Evolutionary conservation across 164 flowering plant genomes (phyloP).

Genomic region (Dillenia suffruticosa): DNA sequence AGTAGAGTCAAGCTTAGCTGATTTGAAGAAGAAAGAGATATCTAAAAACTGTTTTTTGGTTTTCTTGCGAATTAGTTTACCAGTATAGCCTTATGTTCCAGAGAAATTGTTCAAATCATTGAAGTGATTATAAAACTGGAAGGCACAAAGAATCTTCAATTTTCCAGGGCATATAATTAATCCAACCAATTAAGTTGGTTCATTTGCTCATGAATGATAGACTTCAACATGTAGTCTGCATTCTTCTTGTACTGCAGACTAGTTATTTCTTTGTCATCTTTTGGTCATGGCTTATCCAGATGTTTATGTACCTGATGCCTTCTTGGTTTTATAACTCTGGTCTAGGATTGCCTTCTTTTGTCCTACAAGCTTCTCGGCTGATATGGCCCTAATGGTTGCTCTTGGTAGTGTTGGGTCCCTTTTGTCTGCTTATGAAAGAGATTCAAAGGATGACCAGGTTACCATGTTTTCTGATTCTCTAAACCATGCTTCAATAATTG

Average conservation of each 20-base stretch:
- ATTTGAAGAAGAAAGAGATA: constrained; percentile 91
- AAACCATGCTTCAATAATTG: constrained; percentile 94
- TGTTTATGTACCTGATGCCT: constrained; percentile 10
- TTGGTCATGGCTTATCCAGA: neutral
- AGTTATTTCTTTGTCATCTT: neutral
- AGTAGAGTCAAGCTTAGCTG: constrained; percentile 74
- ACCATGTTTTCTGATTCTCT: constrained; percentile 92
- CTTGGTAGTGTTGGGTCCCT: constrained; percentile 72
- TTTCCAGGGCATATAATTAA: too few species aligned
- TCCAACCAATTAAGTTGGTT: too few species aligned
- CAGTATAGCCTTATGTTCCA: neutral
- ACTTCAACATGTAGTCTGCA: too few species aligned
- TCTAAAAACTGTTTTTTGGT: neutral
- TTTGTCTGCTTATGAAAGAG: constrained; percentile 37
- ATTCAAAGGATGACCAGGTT: constrained; percentile 48
- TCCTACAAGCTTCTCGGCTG: constrained; percentile 95
- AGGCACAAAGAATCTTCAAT: too few species aligned
- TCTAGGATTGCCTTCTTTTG: constrained; percentile 96
- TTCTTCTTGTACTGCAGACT: too few species aligned
- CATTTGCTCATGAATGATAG: too few species aligned
- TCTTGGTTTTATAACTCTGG: constrained; percentile 21
- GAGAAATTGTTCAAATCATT: neutral
- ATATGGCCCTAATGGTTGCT: constrained; percentile 85
- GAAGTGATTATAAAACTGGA: too few species aligned
- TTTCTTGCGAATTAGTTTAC: constrained; percentile 1